These are phyloP conservation scores for Cryptosporidium sp. DNA, from an alignment of 169 alveolate genomes.

Conservation along the genomic window DNA sequence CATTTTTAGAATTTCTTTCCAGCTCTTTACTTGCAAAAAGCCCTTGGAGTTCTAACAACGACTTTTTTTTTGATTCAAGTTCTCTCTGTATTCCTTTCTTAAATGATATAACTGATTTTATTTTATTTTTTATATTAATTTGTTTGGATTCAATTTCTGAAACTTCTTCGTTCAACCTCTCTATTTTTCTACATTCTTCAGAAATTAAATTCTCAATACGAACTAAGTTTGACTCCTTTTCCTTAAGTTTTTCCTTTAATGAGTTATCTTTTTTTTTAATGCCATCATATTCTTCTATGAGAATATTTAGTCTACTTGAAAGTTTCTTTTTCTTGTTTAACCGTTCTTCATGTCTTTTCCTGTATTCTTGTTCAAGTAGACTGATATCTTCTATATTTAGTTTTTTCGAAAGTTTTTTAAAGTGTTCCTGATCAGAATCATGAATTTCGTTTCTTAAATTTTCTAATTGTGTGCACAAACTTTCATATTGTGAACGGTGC, in stretches of 20 bases:
- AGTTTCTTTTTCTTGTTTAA: constrained; percentile 59
- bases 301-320: constrained; percentile 17
- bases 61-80: constrained; percentile 28
- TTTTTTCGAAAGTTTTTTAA: constrained; percentile 42
- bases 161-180: constrained; percentile 73
- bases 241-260: constrained; percentile 6
- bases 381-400: constrained; percentile 53
- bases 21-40: background rate
- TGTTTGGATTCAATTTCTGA: constrained; percentile 71
- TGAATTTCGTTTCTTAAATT: constrained; percentile 8
- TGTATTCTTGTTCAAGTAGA: constrained; percentile 31
- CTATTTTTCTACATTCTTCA: constrained; percentile 66
- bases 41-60: constrained; percentile 17
- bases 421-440: constrained; percentile 40
- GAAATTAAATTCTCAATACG: constrained; percentile 14
- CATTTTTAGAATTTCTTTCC: constrained; percentile 26
- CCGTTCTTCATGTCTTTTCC: constrained; percentile 48
- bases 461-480: background rate
- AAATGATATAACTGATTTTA: background rate
- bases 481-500: background rate
- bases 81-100: constrained; percentile 25
- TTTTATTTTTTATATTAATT: constrained; percentile 52
- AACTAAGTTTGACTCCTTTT: constrained; percentile 8
- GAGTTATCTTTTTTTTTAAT: constrained; percentile 13
- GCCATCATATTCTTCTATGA: constrained; percentile 34